A percentile compares a stretch with the other conserved stretches of the same genome.
Conservation (phyloP, 2,329 filamentous ascomycete genomes). For the Coniochaeta prunicola region DNA sequence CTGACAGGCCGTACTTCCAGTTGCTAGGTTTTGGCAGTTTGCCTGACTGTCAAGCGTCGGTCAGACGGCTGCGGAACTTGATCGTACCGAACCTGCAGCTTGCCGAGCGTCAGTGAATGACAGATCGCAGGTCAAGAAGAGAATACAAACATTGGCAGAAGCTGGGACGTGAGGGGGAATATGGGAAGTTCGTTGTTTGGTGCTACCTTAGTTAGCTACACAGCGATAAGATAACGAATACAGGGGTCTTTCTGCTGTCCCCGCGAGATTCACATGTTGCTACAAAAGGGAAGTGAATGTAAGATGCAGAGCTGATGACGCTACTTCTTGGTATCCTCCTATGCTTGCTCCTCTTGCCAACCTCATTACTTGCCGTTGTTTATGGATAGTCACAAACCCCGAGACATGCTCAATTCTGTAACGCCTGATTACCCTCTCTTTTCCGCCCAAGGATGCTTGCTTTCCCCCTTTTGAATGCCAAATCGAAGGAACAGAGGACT, state of each 20-base stretch:
- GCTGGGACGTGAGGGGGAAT: not conserved
- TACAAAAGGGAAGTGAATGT: not conserved
- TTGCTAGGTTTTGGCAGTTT: not conserved
- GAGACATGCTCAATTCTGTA: not conserved
- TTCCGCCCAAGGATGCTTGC: slow-evolving; percentile 8
- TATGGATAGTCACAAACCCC: not conserved
- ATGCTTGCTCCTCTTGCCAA: not conserved
- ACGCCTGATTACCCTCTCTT: not conserved
- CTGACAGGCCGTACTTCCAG: not conserved
- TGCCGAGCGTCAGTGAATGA: not conserved
- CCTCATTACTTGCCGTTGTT: not conserved
- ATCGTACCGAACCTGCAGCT: not conserved
- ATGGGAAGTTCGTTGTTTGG: no score
- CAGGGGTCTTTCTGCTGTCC: not conserved
- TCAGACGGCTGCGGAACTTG: not conserved
- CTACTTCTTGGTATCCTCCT: not conserved
- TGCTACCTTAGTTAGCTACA: no score
- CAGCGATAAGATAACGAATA: slow-evolving; percentile 2
- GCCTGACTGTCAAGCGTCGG: not conserved
- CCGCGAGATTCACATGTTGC: not conserved
- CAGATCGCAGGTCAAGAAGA: not conserved
- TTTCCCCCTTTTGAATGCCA: slow-evolving; percentile 13
- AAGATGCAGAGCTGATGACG: not conserved
- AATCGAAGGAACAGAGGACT: slow-evolving; percentile 30
- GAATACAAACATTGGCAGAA: not conserved